phyloP scores from a whole-genome alignment of 2,329 filamentous ascomycete species.

The Fusarium liriodendri region DNA sequence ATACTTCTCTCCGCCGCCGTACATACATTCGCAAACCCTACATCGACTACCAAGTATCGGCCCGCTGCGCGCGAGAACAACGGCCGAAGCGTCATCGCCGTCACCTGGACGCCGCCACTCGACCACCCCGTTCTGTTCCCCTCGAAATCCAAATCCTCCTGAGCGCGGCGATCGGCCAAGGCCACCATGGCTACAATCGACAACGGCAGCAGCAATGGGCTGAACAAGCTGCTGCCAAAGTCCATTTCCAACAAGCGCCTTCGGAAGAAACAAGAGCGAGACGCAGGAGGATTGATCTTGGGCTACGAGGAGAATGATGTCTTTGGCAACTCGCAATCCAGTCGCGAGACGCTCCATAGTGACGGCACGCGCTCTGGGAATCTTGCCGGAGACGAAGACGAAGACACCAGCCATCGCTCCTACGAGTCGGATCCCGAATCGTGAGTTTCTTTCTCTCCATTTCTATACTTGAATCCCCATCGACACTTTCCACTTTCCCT shows the following conservation, averaged over 20 bases:
- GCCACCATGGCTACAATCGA: slow-evolving; percentile 33
- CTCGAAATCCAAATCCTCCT: slow-evolving; percentile 1
- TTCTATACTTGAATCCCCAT: not conserved
- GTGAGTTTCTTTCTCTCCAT: slow-evolving; percentile 35
- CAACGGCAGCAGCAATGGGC: slow-evolving; percentile 47
- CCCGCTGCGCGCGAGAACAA: slow-evolving; percentile 4
- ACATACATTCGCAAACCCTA: slow-evolving; percentile 9
- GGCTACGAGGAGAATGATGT: slow-evolving; percentile 44
- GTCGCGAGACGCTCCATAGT: slow-evolving; percentile 53
- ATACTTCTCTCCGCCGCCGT: not conserved
- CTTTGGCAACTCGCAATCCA: slow-evolving; percentile 50
- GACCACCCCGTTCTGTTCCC: not conserved
- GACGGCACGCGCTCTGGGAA: slow-evolving; percentile 46
- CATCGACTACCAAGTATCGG: not conserved
- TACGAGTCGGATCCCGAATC: slow-evolving; percentile 51
- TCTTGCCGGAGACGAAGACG: slow-evolving; percentile 48
- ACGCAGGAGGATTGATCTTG: slow-evolving; percentile 45
- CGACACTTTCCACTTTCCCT: not conserved
- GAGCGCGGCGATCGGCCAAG: not conserved
- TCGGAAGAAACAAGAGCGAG: slow-evolving; percentile 58
- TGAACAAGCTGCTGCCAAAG: slow-evolving; percentile 66
- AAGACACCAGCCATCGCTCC: slow-evolving; percentile 48
- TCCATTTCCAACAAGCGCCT: slow-evolving; percentile 61
- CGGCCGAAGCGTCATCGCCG: slow-evolving; percentile 14
- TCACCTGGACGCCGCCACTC: slow-evolving; percentile 13